Percentiles rank a stretch among this genome's conserved stretches.
phyloP scores from a whole-genome alignment of 2,329 filamentous ascomycete genomes.

The Penicillium glabrum region DNA sequence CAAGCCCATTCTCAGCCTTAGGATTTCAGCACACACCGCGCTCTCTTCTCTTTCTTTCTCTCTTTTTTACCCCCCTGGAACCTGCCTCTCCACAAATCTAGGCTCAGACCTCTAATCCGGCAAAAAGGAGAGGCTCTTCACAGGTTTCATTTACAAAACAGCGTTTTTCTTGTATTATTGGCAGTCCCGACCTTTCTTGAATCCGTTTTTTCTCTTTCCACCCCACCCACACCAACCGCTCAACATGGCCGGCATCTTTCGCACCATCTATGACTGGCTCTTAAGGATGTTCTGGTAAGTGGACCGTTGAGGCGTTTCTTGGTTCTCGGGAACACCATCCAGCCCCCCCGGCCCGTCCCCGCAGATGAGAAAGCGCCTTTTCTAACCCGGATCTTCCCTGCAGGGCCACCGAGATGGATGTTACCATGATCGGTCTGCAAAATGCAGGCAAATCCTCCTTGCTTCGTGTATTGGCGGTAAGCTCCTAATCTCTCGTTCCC shows the following conservation, averaged over 20 bases:
- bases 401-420: constrained; percentile 99
- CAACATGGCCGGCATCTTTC: constrained; percentile 87
- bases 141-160: background rate
- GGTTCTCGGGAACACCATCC: constrained; percentile 25
- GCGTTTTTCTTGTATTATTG: background rate
- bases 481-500: constrained; percentile 35
- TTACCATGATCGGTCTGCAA: constrained; percentile 97
- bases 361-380: constrained; percentile 19
- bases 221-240: background rate
- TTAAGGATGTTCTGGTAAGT: constrained; percentile 93
- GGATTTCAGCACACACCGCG: background rate
- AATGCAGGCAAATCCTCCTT: constrained; percentile 98
- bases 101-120: background rate
- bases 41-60: background rate
- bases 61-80: constrained; percentile 5
- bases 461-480: constrained; percentile 89
- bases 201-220: background rate
- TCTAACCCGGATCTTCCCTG: constrained; percentile 19
- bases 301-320: constrained; percentile 25
- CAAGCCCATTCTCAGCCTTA: background rate
- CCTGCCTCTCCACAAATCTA: background rate
- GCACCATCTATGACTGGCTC: constrained; percentile 96
- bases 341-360: constrained; percentile 34
- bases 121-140: background rate
- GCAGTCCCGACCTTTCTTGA: background rate